These are phyloP conservation scores for Yamadazyma siamensis DNA, from an alignment of 1,139 yeast species.

Conservation along the genomic window DNA sequence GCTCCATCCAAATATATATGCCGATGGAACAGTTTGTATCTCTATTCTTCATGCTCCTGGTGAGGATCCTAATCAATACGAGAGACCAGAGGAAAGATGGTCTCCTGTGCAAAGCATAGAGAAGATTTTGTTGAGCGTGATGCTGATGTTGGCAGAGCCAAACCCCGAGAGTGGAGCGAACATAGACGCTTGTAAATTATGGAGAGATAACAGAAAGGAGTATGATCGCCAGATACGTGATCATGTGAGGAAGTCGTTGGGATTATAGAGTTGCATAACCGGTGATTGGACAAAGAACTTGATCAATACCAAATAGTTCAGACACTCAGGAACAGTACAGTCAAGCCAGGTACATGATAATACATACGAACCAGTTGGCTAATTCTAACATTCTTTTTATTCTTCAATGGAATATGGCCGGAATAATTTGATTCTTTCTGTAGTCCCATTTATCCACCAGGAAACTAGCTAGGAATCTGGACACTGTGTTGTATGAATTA, in stretches of 20 bases:
- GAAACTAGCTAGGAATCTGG: no score
- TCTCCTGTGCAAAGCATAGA: conserved; percentile 96
- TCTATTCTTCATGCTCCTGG: conserved; percentile 95
- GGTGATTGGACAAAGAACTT: no score
- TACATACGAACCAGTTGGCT: no score
- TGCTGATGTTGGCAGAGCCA: conserved; percentile 97
- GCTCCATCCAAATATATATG: conserved; percentile 88
- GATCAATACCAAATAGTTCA: no score
- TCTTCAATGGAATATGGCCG: no score
- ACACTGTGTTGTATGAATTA: no score
- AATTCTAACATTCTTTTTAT: no score
- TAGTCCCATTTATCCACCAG: no score
- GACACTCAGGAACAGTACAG: no score
- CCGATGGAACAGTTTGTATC: conserved; percentile 94
- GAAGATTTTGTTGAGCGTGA: conserved; percentile 85
- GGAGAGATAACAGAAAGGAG: conserved; percentile 78
- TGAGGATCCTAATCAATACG: conserved; percentile 94
- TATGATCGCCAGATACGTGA: conserved; percentile 62
- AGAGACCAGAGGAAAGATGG: conserved; percentile 95
- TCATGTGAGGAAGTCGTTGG: conserved; percentile 67
- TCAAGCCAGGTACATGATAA: no score
- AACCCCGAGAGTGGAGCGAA: conserved; percentile 96
- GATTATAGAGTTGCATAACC: no score
- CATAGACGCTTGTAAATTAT: conserved; percentile 91
- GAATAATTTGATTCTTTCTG: no score